Evolutionary conservation across 2,329 filamentous ascomycete species (phyloP).

Genomic region (Albifimbria verrucaria): DNA sequence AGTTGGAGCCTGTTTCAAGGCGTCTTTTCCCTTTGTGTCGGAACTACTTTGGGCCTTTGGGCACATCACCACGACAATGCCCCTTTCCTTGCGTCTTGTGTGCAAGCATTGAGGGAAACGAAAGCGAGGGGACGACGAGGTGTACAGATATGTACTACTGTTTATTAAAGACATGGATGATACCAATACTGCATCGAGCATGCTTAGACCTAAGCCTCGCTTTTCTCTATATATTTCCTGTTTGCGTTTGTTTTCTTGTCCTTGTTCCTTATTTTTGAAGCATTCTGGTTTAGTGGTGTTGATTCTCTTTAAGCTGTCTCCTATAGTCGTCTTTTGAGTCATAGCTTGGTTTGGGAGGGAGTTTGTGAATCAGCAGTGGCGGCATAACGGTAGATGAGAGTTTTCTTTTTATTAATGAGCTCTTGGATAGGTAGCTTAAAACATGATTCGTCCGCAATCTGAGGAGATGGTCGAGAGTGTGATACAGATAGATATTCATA

Average conservation of each 20-base stretch:
- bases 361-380: neutral
- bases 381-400: neutral
- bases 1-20: too few species aligned
- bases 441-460: too few species aligned
- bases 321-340: too few species aligned
- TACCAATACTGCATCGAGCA: slow-evolving; percentile 39
- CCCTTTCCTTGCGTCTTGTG: slow-evolving; percentile 5
- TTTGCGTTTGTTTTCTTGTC: slow-evolving; percentile 8
- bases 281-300: too few species aligned
- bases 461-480: too few species aligned
- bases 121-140: slow-evolving; percentile 12
- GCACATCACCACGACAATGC: too few species aligned
- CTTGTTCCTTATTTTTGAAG: slow-evolving; percentile 3
- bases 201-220: slow-evolving; percentile 25
- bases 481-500: too few species aligned
- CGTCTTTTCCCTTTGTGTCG: too few species aligned
- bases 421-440: neutral
- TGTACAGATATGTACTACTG: slow-evolving; percentile 20
- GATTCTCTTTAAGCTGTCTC: too few species aligned
- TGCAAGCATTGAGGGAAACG: slow-evolving; percentile 9
- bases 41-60: too few species aligned
- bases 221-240: slow-evolving; percentile 12
- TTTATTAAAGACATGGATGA: slow-evolving; percentile 36
- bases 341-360: too few species aligned
- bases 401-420: neutral